Evolutionary conservation across 1,284 basidiomycete genomes (phyloP), one percentile per base, ranked within the genome.

Genomic region (Calocybe gambosa): DNA sequence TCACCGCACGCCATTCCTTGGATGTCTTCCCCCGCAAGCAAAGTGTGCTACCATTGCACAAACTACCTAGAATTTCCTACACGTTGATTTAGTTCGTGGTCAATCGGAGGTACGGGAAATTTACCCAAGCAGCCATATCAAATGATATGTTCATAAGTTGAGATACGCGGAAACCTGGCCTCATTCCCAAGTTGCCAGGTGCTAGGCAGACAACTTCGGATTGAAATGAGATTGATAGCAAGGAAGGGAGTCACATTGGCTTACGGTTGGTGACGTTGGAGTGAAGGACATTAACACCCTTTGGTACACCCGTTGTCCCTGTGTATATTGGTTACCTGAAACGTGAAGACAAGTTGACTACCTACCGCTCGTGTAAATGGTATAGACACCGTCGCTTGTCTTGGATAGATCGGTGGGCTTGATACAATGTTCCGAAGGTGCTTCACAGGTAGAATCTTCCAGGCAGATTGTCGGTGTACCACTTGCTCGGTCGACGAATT

Each of bases 81-180:
- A 49, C 33, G 44, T 19, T 19, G 19, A 26, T 9, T 33, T 35
- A 45, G 19, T 31, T 31, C 7, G 37, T 13, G 20, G 18, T n/a
- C 45, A 18, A 39, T 34, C 7, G 20, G 18, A 19, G n/a, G 18
- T 18, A 20, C 19, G 36, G n/a, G 36, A 53, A 33, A 36, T 51
- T 45, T 49, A 76, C 74, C 77, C 77, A 81, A 38, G 74, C 75
- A 29, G 75, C 76, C 76, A 81, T 79, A 55, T 80, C 78, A 52
- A 79, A 80, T 2, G 75, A 72, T 34, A 80, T 72, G 51, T 79
- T 78, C 62, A 79, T 67, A 29, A 80, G 60, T 53, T 80, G 78
- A 1, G 75, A 71, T 15, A 80, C 75, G 13, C 75, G 69, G 21
- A 68, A 58, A 16, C 77, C 77, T 6, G 74, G 73, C n/a, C 59